Conservation (phyloP, 345 rosid species). For the Cochlearia excelsa region DNA sequence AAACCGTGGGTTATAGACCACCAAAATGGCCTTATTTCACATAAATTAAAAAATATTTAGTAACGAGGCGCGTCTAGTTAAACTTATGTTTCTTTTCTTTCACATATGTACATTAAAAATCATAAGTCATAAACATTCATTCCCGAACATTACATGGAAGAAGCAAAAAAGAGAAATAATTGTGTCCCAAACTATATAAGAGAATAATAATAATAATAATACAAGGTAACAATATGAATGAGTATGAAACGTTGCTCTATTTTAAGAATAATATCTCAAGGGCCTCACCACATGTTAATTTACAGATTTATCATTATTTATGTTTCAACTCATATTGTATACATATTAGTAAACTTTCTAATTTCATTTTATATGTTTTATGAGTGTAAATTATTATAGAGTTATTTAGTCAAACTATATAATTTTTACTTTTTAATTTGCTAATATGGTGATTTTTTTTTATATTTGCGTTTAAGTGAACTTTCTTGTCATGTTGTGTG, state of each 20-base stretch:
- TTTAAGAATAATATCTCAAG: constrained; percentile 20
- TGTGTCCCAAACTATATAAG: constrained; percentile 29
- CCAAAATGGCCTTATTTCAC: too few species aligned
- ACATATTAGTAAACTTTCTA: constrained; percentile 5
- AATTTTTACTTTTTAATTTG: too few species aligned
- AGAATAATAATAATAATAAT: constrained; percentile 13
- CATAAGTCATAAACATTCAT: background rate
- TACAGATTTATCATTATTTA: constrained; percentile 8
- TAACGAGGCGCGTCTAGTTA: too few species aligned
- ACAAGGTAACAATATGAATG: constrained; percentile 21
- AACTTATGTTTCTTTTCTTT: background rate
- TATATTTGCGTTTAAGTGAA: too few species aligned
- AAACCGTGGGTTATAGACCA: too few species aligned
- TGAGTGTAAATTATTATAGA: background rate
- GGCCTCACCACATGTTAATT: constrained; percentile 26
- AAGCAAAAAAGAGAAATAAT: constrained; percentile 19
- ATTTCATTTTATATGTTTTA: background rate
- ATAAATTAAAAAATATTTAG: too few species aligned
- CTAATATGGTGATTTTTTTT: too few species aligned
- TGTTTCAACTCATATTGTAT: constrained; percentile 3
- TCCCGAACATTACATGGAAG: constrained; percentile 4
- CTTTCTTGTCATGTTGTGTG: too few species aligned
- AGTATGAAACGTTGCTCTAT: constrained; percentile 22
- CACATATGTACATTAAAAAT: background rate
- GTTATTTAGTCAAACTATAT: too few species aligned